These are phyloP conservation scores for Spergularia bocconei DNA, from an alignment of 148 eudicot genomes.

Conservation along the genomic window DNA sequence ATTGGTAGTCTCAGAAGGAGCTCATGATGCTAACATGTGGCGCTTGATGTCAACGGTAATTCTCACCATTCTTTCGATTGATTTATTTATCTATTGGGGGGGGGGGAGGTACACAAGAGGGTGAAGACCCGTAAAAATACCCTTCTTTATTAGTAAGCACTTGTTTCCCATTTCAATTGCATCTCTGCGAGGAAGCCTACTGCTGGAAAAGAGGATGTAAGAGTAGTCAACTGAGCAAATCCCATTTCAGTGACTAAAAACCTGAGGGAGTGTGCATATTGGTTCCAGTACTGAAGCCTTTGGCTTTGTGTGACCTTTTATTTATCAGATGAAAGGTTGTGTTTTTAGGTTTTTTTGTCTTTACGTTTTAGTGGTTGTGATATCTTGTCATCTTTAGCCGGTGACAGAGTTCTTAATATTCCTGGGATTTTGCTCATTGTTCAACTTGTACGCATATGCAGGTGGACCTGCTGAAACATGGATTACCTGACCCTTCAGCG, in stretches of 20 bases:
- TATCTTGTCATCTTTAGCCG: background rate
- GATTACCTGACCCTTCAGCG: slow-evolving; percentile 87
- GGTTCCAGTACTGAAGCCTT: too few relatives aligned
- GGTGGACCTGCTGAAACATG: slow-evolving; percentile 93
- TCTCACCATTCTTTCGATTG: slow-evolving; percentile 7
- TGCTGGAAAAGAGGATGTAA: slow-evolving; percentile 2
- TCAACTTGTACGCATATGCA: slow-evolving; percentile 31
- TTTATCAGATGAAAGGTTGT: too few relatives aligned
- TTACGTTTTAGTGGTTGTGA: background rate
- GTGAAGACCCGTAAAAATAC: too few relatives aligned
- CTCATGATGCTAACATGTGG: slow-evolving; percentile 78
- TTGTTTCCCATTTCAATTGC: background rate
- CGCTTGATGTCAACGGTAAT: slow-evolving; percentile 81
- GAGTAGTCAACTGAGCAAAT: background rate
- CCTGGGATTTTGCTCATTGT: slow-evolving; percentile 4
- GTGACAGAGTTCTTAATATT: background rate
- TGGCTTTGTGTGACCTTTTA: too few relatives aligned
- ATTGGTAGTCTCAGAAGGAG: slow-evolving; percentile 85
- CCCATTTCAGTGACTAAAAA: background rate
- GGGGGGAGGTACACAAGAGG: too few relatives aligned
- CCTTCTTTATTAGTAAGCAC: background rate
- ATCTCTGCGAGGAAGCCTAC: background rate
- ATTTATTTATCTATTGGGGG: too few relatives aligned
- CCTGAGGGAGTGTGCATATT: background rate
- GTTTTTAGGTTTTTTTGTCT: too few relatives aligned